These are phyloP conservation scores for Zea mays DNA, from an alignment of 176 grass and related monocot genomes.

Conservation along the genomic window Zm-B73-REFERENCE-NAM-5.0 NC_050102.1:149170501-149171000, in stretches of 20 bases:
- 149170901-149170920: constrained; percentile 1
- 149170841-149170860: constrained; percentile 10
- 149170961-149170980: constrained; percentile 19
- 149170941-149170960: background rate
- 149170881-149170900: background rate
- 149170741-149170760: too few species aligned
- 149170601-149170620: background rate
- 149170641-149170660: background rate
- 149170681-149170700: too few species aligned
- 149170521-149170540: too few species aligned
- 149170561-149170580: background rate
- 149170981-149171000: constrained; percentile 10
- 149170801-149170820: background rate
- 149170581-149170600: background rate
- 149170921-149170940: background rate
- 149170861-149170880: constrained; percentile 40
- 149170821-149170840: background rate
- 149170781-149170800: constrained; percentile 19
- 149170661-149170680: too few species aligned
- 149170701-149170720: too few species aligned
- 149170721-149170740: too few species aligned
- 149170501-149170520: too few species aligned
- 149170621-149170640: background rate
- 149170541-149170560: background rate
- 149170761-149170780: background rate